Percentiles rank a stretch among this genome's conserved stretches.
phyloP scores from a whole-genome alignment of 1,139 yeast species.

The Pichia sp. region DNA sequence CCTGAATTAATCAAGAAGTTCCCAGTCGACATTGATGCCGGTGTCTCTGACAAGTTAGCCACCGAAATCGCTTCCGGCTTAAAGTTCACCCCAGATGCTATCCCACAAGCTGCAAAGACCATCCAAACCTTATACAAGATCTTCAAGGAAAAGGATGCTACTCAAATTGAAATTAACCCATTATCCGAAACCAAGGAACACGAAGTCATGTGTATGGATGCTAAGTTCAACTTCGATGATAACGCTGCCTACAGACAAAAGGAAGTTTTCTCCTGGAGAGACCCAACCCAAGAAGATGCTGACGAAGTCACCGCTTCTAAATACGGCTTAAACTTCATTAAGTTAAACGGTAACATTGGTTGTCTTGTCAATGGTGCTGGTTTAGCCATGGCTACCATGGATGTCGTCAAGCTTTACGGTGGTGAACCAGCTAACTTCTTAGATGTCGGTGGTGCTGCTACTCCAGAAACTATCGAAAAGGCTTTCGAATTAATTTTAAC shows the following conservation, averaged over 20 bases:
- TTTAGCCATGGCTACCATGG: conserved; percentile 99
- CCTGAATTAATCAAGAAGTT: conserved; percentile 93
- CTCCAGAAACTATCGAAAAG: conserved; percentile 96
- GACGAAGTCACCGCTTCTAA: conserved; percentile 92
- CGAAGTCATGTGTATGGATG: conserved; percentile 97
- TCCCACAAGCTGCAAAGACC: conserved; percentile 84
- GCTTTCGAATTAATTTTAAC: conserved; percentile 93
- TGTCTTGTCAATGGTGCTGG: conserved; percentile 99
- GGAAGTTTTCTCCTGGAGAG: conserved; percentile 97
- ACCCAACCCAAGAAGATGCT: conserved; percentile 95
- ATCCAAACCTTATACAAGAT: conserved; percentile 86
- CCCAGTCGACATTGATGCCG: conserved; percentile 72
- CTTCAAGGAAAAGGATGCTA: conserved; percentile 89
- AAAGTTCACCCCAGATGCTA: conserved; percentile 79
- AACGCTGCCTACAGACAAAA: conserved; percentile 94
- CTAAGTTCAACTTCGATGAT: conserved; percentile 97
- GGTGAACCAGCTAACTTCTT: conserved; percentile 99
- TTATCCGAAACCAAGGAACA: conserved; percentile 90
- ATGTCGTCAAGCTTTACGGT: conserved; percentile 95
- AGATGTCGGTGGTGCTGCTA: conserved; percentile 99
- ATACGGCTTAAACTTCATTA: conserved; percentile 92
- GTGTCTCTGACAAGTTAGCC: conserved; percentile 81
- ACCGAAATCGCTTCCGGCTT: conserved; percentile 71
- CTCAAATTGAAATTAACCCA: conserved; percentile 99
- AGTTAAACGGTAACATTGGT: conserved; percentile 98